Evolutionary conservation across 176 grass and related monocot species (phyloP).

Genomic region (Cocos nucifera): DNA sequence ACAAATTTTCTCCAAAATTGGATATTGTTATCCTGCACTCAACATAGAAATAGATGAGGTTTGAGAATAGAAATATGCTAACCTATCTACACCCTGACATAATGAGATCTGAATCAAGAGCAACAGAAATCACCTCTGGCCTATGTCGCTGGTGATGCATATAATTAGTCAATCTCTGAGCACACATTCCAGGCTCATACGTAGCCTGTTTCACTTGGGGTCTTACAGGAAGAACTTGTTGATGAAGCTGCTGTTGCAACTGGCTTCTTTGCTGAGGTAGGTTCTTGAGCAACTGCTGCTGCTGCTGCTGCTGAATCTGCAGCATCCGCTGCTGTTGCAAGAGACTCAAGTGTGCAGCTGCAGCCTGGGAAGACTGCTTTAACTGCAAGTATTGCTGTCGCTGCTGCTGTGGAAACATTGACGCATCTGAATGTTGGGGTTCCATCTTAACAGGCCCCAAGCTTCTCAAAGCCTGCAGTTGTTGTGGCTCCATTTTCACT

Average conservation of each 20-base stretch:
- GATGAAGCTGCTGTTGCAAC: slow-evolving; percentile 58
- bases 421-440: slow-evolving; percentile 41
- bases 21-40: slow-evolving; percentile 86
- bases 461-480: slow-evolving; percentile 60
- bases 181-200: slow-evolving; percentile 92
- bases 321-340: slow-evolving; percentile 69
- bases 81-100: background rate
- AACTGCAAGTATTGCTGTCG: slow-evolving; percentile 57
- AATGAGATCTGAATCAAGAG: slow-evolving; percentile 8
- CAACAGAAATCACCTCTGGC: slow-evolving; percentile 49
- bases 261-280: slow-evolving; percentile 43
- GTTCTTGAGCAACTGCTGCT: slow-evolving; percentile 46
- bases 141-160: slow-evolving; percentile 94
- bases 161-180: slow-evolving; percentile 86
- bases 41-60: no score
- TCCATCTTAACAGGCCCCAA: slow-evolving; percentile 79
- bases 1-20: slow-evolving; percentile 98
- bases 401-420: slow-evolving; percentile 18
- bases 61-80: no score
- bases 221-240: slow-evolving; percentile 55
- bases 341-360: slow-evolving; percentile 53
- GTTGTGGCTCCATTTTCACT: slow-evolving; percentile 56
- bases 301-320: slow-evolving; percentile 67
- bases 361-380: slow-evolving; percentile 66
- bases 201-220: slow-evolving; percentile 26